These are phyloP conservation scores for Fusarium staphyleae DNA, from an alignment of 2,329 filamentous ascomycete genomes.

Conservation along the genomic window DNA sequence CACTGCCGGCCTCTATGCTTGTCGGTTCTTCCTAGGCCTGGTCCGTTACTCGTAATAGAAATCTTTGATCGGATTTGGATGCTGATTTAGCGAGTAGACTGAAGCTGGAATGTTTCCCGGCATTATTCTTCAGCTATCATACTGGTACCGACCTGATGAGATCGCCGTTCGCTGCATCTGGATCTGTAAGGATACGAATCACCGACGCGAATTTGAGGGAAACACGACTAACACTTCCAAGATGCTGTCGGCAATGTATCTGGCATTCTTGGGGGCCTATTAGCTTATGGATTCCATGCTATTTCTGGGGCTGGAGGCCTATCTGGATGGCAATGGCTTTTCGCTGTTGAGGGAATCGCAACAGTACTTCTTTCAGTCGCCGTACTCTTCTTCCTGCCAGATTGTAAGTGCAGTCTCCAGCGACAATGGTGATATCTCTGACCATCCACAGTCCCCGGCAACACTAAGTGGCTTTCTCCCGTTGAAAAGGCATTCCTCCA, in stretches of 20 bases:
- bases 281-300: conserved; percentile 4
- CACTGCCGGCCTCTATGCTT: conserved; percentile 48
- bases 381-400: conserved; percentile 23
- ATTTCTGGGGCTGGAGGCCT: conserved; percentile 3
- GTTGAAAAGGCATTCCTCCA: conserved; percentile 55
- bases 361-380: conserved; percentile 22
- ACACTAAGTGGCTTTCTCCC: conserved; percentile 51
- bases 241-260: conserved; percentile 3
- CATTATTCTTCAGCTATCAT: conserved; percentile 3
- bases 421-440: neutral
- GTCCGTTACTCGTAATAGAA: neutral
- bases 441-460: conserved; percentile 45
- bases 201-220: no score
- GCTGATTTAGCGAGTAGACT: neutral
- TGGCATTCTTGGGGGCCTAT: conserved; percentile 3
- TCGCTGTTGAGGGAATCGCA: conserved; percentile 67
- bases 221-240: neutral
- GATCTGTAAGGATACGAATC: conserved; percentile 1
- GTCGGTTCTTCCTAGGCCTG: conserved; percentile 48
- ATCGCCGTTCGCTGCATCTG: conserved; percentile 3
- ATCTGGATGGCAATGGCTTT: conserved; percentile 68
- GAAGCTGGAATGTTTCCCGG: conserved; percentile 14
- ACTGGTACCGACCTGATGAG: conserved; percentile 14
- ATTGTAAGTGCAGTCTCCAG: neutral
- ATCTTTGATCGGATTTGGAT: neutral